Evolutionary conservation across 257 asterid species (phyloP), one percentile per base, ranked within the genome.

Genomic region (Forsythia suspensa): DNA sequence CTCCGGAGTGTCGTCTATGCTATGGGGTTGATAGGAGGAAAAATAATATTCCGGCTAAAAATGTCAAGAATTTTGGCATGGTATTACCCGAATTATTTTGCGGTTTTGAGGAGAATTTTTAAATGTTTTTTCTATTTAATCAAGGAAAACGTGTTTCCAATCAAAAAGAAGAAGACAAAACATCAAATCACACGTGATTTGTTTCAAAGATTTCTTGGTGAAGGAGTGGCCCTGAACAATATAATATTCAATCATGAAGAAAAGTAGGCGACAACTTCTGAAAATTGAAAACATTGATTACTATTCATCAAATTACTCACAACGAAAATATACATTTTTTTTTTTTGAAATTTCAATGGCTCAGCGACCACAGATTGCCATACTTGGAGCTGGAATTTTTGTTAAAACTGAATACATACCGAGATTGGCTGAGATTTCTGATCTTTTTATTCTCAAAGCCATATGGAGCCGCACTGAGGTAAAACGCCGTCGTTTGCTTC

Each of bases 401-500:
- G 97, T 88, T 10, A 85, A 71, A 79, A 87, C 88, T 38, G 88
- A 90, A 76, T 92, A 92, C 77, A 86, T 92, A 46, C 97, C 95
- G 3, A 87, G 91, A 83, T 82, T 92, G 74, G 88, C 95, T 36
- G 91, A 90, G 70, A 87, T 92, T 78, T 82, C 95, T 57, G 24
- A 87, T 75, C 92, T 79, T 65, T 88, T 89, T 77, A 59, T 72
- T 52, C 91, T 92, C 79, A 87, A 73, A 74, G 82, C 88, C 38
- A 92, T 92, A 70, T 92, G 97, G 97, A 90, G 95, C 77, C 92
- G 97, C 71, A 82, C 89, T 78, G 82, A 89, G 97, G 97, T 91
- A 63, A 36, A 34, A n/a, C 46, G n/a, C 63, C 21, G 9, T 68
- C 42, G 0, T 12, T 42, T 65, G 67, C 8, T 7, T 68, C 38